Conservation (phyloP, 129 eudicot species). For the Saposhnikovia divaricata region DNA sequence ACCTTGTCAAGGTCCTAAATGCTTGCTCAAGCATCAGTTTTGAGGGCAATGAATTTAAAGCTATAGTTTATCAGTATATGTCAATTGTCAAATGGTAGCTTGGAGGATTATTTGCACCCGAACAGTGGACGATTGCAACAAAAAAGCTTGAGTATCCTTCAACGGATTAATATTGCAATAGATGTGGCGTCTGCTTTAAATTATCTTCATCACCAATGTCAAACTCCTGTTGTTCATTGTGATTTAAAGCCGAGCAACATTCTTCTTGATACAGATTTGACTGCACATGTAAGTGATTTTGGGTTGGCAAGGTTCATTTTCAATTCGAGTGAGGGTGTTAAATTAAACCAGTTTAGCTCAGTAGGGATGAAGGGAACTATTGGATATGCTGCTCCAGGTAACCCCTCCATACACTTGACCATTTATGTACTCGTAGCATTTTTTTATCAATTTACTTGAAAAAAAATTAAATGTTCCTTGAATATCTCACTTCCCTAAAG, state of each 20-base stretch:
- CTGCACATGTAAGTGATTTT: conserved; percentile 18
- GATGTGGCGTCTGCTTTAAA: conserved; percentile 20
- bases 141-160: neutral
- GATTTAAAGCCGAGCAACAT: conserved; percentile 16
- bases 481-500: no score
- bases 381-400: conserved; percentile 19
- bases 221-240: conserved; percentile 16
- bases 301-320: conserved; percentile 14
- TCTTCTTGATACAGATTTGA: conserved; percentile 15
- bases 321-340: neutral
- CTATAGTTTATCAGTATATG: neutral
- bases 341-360: conserved; percentile 9
- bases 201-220: conserved; percentile 17
- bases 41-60: neutral
- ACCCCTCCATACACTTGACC: neutral
- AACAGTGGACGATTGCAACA: neutral
- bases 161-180: conserved; percentile 5
- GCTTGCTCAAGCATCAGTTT: conserved; percentile 5
- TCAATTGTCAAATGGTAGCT: conserved; percentile 1
- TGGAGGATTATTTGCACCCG: conserved; percentile 3
- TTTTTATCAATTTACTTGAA: no score
- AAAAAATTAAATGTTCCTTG: no score
- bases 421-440: neutral
- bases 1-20: conserved; percentile 5
- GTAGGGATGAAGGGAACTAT: conserved; percentile 17